These are phyloP conservation scores for Sequoiadendron giganteum DNA, from an alignment of 75 land plant species.

Conservation along the genomic window DNA sequence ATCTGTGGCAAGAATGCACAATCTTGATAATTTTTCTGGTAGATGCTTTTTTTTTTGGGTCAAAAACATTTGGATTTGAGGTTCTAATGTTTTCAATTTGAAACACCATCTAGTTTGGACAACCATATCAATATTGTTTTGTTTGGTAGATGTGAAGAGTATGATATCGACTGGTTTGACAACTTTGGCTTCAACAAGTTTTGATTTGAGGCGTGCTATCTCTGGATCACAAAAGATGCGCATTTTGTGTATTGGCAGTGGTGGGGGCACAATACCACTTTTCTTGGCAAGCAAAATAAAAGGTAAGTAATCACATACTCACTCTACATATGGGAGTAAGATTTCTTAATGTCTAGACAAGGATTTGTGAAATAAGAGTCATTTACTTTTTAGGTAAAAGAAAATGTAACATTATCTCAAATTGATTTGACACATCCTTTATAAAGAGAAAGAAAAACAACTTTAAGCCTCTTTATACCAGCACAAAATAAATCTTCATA, in stretches of 20 bases:
- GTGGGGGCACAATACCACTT: constrained; percentile 94
- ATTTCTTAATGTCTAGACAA: neutral
- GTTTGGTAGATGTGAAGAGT: constrained; percentile 76
- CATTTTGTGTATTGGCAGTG: constrained; percentile 87
- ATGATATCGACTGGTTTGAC: constrained; percentile 81
- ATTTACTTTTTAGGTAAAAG: neutral
- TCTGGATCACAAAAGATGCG: constrained; percentile 48
- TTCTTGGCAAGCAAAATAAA: constrained; percentile 79
- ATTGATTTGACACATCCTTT: neutral
- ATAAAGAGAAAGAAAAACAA: neutral
- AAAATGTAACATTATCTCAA: neutral
- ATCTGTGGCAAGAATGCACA: neutral
- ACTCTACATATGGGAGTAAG: neutral
- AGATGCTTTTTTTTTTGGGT: neutral
- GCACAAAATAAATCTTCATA: neutral
- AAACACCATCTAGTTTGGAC: neutral
- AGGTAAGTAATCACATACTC: constrained; percentile 22
- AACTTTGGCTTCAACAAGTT: constrained; percentile 44
- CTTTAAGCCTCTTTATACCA: neutral
- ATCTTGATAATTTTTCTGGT: neutral
- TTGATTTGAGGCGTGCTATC: constrained; percentile 48
- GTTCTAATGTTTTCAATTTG: neutral
- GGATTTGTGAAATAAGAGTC: neutral
- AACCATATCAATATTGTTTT: neutral
- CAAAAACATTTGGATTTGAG: neutral